Evolutionary conservation across 345 rosid genomes (phyloP).

Genomic region (Acer negundo): DNA sequence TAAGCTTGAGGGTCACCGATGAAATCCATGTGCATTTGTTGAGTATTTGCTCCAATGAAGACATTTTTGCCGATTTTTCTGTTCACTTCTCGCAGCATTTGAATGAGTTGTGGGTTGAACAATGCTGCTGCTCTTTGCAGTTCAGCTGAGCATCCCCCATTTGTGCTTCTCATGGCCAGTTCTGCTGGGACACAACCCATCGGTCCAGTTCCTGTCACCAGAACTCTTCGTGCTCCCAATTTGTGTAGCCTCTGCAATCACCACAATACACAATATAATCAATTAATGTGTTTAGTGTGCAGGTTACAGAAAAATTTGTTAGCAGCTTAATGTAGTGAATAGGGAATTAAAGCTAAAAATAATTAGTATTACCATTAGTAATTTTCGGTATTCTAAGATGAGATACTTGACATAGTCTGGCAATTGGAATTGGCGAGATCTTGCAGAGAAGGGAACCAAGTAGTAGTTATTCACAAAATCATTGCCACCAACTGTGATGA

Average conservation of each 20-base stretch:
- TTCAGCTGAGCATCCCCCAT: slow-evolving; percentile 42
- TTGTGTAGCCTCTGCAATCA: slow-evolving; percentile 40
- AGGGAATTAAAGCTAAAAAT: neutral
- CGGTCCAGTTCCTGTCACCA: slow-evolving; percentile 58
- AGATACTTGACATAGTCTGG: slow-evolving; percentile 45
- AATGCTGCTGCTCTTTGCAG: slow-evolving; percentile 43
- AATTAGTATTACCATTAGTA: slow-evolving; percentile 30
- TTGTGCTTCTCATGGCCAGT: slow-evolving; percentile 34
- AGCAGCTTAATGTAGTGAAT: neutral
- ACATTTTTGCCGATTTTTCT: slow-evolving; percentile 22
- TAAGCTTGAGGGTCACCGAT: slow-evolving; percentile 41
- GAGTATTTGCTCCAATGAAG: slow-evolving; percentile 42
- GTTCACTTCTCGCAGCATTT: slow-evolving; percentile 34
- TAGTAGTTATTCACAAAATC: slow-evolving; percentile 69
- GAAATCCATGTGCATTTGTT: slow-evolving; percentile 39
- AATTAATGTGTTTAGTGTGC: neutral
- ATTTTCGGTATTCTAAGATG: slow-evolving; percentile 48
- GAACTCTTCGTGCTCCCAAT: slow-evolving; percentile 42
- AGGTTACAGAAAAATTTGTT: neutral
- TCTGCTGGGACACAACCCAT: slow-evolving; percentile 58
- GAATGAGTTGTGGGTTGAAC: slow-evolving; percentile 46
- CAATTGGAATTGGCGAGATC: slow-evolving; percentile 50
- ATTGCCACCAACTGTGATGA: slow-evolving; percentile 61
- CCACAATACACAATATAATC: slow-evolving; percentile 16
- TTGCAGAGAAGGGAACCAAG: slow-evolving; percentile 47